Percentiles rank a stretch among this genome's conserved stretches.
These are phyloP conservation scores for Fraxinus anomala DNA, from an alignment of 257 asterid species.

Conservation along the genomic window DNA sequence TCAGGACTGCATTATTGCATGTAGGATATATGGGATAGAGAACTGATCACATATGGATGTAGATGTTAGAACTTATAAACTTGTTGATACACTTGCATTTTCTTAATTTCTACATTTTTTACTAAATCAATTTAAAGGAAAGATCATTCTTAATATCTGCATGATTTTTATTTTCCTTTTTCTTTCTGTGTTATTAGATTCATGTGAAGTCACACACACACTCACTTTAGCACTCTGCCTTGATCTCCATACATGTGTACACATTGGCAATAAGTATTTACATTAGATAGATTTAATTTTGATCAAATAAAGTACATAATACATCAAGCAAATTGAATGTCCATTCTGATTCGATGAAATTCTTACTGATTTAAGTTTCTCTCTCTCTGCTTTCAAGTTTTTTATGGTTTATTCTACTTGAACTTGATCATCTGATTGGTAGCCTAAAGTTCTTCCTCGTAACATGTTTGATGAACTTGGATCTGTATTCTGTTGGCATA, in stretches of 20 bases:
- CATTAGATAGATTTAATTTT: neutral
- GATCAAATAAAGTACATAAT: neutral
- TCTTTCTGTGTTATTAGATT: neutral
- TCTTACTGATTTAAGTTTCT: neutral
- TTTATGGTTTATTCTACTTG: neutral
- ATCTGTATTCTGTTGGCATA: constrained; percentile 6
- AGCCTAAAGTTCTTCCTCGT: neutral
- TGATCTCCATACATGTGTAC: neutral
- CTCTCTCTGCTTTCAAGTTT: neutral
- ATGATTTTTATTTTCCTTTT: neutral
- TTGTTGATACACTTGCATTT: too few species aligned
- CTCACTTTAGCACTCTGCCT: neutral
- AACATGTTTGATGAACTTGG: neutral
- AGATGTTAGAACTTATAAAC: neutral
- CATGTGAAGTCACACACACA: neutral
- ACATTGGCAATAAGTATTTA: too few species aligned
- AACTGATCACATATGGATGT: neutral
- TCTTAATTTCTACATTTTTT: too few species aligned
- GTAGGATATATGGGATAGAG: neutral
- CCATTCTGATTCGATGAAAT: neutral
- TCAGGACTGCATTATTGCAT: too few species aligned
- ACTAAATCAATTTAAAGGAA: too few species aligned
- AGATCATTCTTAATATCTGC: neutral
- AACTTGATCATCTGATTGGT: neutral
- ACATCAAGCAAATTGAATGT: neutral